phyloP scores from a whole-genome alignment of 257 asterid genomes.

The Plantago elongata region DNA sequence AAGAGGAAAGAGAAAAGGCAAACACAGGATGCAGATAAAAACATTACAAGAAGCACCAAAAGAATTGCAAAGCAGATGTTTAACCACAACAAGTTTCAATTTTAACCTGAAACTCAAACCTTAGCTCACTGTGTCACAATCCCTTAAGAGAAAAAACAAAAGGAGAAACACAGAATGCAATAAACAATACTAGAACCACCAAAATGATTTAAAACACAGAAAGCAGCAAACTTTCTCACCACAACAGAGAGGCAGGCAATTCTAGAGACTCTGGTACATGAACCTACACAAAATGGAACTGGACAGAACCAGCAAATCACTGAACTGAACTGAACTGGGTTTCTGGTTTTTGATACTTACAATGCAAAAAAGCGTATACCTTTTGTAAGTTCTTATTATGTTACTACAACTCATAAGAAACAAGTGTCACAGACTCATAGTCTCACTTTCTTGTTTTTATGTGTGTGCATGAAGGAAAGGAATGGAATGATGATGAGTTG shows the following conservation, averaged over 20 bases:
- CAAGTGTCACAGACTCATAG: neutral
- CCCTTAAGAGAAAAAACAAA: neutral
- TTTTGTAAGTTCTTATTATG: neutral
- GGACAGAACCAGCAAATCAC: slow-evolving; percentile 6
- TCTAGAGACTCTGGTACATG: too few species aligned
- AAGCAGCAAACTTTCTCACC: neutral
- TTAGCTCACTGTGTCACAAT: too few species aligned
- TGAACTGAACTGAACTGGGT: neutral
- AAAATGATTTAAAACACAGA: neutral
- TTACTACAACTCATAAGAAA: neutral
- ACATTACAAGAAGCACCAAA: neutral
- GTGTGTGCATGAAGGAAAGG: slow-evolving; percentile 35
- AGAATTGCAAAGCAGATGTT: neutral
- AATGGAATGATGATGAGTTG: slow-evolving; percentile 15
- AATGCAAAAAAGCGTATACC: neutral
- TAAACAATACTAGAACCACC: neutral
- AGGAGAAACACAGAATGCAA: neutral
- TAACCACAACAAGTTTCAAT: too few species aligned
- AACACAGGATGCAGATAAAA: neutral
- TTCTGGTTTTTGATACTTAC: neutral
- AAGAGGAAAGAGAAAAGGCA: neutral
- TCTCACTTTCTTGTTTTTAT: neutral
- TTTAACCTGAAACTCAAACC: too few species aligned
- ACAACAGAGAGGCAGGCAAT: neutral
- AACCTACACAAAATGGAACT: neutral